Conservation (phyloP, 2,329 filamentous ascomycete species). For the Calonectria hongkongensis region DNA sequence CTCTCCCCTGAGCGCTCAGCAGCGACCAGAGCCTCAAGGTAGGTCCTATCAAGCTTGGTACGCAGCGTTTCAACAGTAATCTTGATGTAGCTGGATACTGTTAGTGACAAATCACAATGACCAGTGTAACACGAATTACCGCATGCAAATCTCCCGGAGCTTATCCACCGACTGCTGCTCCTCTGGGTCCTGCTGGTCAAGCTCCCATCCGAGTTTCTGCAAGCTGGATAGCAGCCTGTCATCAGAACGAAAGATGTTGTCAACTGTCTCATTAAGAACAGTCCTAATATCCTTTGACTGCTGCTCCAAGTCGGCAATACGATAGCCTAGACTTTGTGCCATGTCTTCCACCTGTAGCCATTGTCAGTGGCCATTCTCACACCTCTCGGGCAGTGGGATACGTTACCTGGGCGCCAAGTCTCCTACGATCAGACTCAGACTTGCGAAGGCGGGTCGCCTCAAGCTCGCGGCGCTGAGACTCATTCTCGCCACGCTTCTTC, state of each 20-base stretch:
- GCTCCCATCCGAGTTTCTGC: slow-evolving; percentile 78
- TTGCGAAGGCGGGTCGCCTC: slow-evolving; percentile 55
- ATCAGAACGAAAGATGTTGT: slow-evolving; percentile 74
- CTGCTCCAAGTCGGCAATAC: slow-evolving; percentile 70
- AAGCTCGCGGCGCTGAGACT: slow-evolving; percentile 55
- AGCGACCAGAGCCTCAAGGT: slow-evolving; percentile 66
- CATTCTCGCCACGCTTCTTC: slow-evolving; percentile 61
- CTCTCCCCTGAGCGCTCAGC: slow-evolving; percentile 55
- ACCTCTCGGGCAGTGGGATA: slow-evolving; percentile 2
- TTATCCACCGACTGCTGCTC: slow-evolving; percentile 72
- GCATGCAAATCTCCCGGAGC: slow-evolving; percentile 76
- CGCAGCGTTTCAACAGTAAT: slow-evolving; percentile 73
- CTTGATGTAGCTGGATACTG: slow-evolving; percentile 70
- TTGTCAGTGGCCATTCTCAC: background rate
- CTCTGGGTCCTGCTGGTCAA: slow-evolving; percentile 71
- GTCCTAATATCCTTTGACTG: slow-evolving; percentile 67
- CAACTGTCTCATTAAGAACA: slow-evolving; percentile 68
- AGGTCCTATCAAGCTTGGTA: slow-evolving; percentile 73
- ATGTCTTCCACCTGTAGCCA: slow-evolving; percentile 68
- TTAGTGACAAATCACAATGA: slow-evolving; percentile 35
- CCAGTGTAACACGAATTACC: slow-evolving; percentile 55
- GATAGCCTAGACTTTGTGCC: slow-evolving; percentile 67
- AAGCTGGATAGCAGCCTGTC: slow-evolving; percentile 79
- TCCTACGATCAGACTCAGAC: slow-evolving; percentile 62
- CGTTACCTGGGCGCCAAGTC: slow-evolving; percentile 65